Base-by-base conservation (phyloP, 768 basidiomycete species). In the Tylopilus sp. region DNA sequence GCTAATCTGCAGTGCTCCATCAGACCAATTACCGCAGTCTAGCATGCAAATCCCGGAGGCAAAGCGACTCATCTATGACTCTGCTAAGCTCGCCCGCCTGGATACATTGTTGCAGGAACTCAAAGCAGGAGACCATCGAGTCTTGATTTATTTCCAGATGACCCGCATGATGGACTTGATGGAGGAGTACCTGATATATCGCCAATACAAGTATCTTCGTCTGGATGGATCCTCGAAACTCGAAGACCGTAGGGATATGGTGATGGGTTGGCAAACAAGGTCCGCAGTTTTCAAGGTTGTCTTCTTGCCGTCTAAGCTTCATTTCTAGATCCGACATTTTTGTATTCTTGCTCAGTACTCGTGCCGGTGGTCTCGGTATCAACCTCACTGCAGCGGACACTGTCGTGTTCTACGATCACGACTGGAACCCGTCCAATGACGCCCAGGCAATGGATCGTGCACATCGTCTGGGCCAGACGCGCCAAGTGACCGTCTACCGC, bases 131-230 rank as follows among this genome's bases (percentile, higher is more conserved):
- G 95, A 95, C 55, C 97, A 99, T 70, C 85, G 94, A 41, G 92
- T 95, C 13, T 71, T 99, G 60, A 79, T 99, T 18, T 99, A 98
- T 73, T 98, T 98, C 85, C 97, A 99, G 70, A 99, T 99, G 97
- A 98, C 95, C 12, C 83, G 88, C 52, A 99, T 98, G 97, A 97
- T 99, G 86, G 95, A 98, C 67, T 75, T 98, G 44, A 95, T 98
- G 83, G 97, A 98, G 69, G 97, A 98, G 67, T 99, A 98, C 67
- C 77, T 99, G 53, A 91, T 97, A 51, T 97, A 89, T 72, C 85
- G 95, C 2, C 95, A 98, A 68, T 93, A 93, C 76, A 95, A 93
- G 69, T 97, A 98, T 65, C 74, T 97, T 17, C 81, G 95, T 33
- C 73, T 98, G 49, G 95, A 98, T 69, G 95, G 95, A 33, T 89